A percentile compares a stretch with the other conserved stretches of the same genome.
Conservation (phyloP, 306 rosid genomes). For the Trifolium subterraneum region DNA sequence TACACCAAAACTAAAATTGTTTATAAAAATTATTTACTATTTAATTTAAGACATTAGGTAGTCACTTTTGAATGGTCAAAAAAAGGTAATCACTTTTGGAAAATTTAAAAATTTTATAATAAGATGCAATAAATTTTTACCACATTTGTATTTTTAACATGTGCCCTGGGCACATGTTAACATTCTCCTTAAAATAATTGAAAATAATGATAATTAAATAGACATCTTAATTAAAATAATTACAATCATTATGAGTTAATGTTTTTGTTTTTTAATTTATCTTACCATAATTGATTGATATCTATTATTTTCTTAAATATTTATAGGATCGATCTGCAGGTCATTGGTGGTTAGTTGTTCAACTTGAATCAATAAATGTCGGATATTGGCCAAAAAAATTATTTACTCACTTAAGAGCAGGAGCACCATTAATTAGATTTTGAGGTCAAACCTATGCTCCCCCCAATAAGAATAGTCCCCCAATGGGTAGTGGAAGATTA, state of each 20-base stretch:
- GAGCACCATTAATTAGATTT: background rate
- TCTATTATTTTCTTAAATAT: background rate
- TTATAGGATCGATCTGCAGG: conserved; percentile 18
- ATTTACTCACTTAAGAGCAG: background rate
- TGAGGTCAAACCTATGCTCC: conserved; percentile 27
- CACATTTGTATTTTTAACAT: no score
- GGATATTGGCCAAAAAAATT: no score
- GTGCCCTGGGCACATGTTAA: no score
- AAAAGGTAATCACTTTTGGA: background rate
- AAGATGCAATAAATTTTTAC: no score
- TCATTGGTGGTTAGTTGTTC: conserved; percentile 8
- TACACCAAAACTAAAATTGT: background rate
- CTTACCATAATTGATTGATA: background rate
- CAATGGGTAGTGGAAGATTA: conserved; percentile 36
- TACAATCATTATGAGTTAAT: background rate
- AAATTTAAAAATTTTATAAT: background rate
- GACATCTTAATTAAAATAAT: background rate
- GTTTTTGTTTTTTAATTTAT: background rate
- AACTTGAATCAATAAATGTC: background rate
- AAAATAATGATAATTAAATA: background rate
- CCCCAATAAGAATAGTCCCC: background rate
- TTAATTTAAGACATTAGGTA: background rate
- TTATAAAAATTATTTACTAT: no score
- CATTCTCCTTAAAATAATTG: background rate
- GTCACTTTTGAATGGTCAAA: background rate